Base-by-base conservation (phyloP, 2,329 filamentous ascomycete genomes). In the Stachybotrys echinatus region DNA sequence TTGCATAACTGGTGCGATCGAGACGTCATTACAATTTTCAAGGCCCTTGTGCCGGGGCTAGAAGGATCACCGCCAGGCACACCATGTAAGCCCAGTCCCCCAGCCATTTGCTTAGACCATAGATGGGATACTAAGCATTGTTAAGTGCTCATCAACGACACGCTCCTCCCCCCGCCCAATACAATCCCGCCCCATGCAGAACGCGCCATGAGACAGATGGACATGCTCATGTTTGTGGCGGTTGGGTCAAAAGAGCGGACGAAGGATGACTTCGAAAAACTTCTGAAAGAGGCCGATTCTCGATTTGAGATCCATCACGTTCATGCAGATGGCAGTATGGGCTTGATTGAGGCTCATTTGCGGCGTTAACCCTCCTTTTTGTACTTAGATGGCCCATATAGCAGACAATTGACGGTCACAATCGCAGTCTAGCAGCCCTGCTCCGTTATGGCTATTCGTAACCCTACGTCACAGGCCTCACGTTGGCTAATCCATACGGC, bases 191-290 rank as follows among this genome's bases (percentile, higher is more conserved):
- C 31, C 0, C 22, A 49, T 12, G 27, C 40, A 23, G 60, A 64
- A 43, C 49, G 53, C 6, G 46, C 20, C 5, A 10, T 59, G 19
- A 50, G 60, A 12, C 57, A 62, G 54, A 42, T 57, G 5, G 62
- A 63, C 27, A 56, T 63, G 31, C 19, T 56, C 2, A 63, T 63
- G 60, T 12, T 63, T 23, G 54, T 62, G 4, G 47, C 38, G 5
- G 55, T 51, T 27, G 59, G 55, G 1, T 55, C 58, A 1, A 64
- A 63, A 46, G 54, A 63, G 50, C 52, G 62, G 5, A 63, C 58
- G 10, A 49, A 38, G 39, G 46, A 49, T 4, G 58, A 60, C 21
- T 60, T 59, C 38, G 46, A 31, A n/a, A 23, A n/a, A 4, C 8
- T 48, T 4, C 45, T 50, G 14, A 14, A 31, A 10, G 27, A 23